These are phyloP conservation scores for Kwoniella heveanensis DNA, from an alignment of 768 basidiomycete genomes.

Conservation along the genomic window DNA sequence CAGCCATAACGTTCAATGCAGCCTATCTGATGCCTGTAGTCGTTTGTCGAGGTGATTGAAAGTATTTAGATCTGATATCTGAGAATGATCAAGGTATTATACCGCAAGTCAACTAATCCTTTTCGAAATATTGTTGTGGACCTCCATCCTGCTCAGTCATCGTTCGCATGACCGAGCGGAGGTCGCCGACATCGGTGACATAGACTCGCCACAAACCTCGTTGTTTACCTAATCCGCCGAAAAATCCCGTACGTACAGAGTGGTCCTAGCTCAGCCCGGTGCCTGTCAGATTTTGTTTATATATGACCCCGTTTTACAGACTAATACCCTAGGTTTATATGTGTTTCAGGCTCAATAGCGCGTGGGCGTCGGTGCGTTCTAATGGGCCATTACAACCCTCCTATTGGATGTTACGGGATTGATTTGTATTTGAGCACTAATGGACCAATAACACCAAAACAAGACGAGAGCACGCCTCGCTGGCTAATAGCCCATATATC, in stretches of 20 bases:
- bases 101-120: too few species aligned
- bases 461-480: too few species aligned
- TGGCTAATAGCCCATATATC: too few species aligned
- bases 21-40: too few species aligned
- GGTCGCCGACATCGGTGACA: not conserved
- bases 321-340: not conserved
- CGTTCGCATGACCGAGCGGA: not conserved
- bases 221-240: conserved; percentile 1
- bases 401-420: too few species aligned
- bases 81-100: too few species aligned
- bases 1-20: conserved; percentile 1
- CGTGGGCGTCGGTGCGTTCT: conserved; percentile 1
- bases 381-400: conserved; percentile 6
- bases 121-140: not conserved
- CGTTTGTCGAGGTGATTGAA: too few species aligned
- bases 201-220: not conserved
- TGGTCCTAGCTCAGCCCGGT: not conserved
- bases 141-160: not conserved
- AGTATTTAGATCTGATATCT: too few species aligned
- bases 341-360: conserved; percentile 1
- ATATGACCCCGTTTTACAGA: not conserved
- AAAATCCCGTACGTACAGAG: not conserved
- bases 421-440: too few species aligned
- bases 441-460: too few species aligned
- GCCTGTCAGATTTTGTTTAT: not conserved